Percentiles rank a stretch among this genome's conserved stretches.
Evolutionary conservation across 805 yeast genomes (phyloP).

Genomic region (Ogataea glucozyma): DNA sequence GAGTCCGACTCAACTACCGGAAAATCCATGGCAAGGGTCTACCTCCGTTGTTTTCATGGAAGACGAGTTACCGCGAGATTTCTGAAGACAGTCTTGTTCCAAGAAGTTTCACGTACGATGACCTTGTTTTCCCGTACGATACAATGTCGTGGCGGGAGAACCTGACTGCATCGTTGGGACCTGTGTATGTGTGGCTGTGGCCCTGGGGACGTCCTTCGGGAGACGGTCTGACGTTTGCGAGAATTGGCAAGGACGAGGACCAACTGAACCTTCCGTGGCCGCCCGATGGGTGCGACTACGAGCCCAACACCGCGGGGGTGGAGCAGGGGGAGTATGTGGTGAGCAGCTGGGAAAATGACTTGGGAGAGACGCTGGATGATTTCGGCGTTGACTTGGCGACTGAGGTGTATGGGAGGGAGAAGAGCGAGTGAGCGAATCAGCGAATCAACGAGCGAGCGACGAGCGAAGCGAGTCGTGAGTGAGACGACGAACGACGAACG

Average conservation of each 20-base stretch:
- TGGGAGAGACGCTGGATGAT: constrained; percentile 84
- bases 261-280: constrained; percentile 86
- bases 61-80: constrained; percentile 25
- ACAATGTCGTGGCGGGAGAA: constrained; percentile 57
- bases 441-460: not conserved
- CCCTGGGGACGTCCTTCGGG: constrained; percentile 70
- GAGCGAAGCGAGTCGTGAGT: too few relatives aligned
- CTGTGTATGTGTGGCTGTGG: constrained; percentile 61
- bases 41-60: constrained; percentile 52
- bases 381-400: constrained; percentile 84
- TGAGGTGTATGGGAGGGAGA: constrained; percentile 37
- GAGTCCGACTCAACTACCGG: constrained; percentile 45
- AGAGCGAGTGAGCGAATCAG: constrained; percentile 8
- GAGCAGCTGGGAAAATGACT: constrained; percentile 63
- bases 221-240: constrained; percentile 58
- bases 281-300: constrained; percentile 66
- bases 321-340: constrained; percentile 12
- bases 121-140: constrained; percentile 83
- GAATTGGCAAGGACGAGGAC: constrained; percentile 58
- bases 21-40: constrained; percentile 39
- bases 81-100: constrained; percentile 27
- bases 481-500: too few relatives aligned
- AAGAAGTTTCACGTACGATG: constrained; percentile 53
- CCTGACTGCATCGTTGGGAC: constrained; percentile 56
- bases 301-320: constrained; percentile 9